Evolutionary conservation across 371 early-diverging fungal species (phyloP), one percentile per base, ranked within the genome.

Genomic region (Mortierella sp.): DNA sequence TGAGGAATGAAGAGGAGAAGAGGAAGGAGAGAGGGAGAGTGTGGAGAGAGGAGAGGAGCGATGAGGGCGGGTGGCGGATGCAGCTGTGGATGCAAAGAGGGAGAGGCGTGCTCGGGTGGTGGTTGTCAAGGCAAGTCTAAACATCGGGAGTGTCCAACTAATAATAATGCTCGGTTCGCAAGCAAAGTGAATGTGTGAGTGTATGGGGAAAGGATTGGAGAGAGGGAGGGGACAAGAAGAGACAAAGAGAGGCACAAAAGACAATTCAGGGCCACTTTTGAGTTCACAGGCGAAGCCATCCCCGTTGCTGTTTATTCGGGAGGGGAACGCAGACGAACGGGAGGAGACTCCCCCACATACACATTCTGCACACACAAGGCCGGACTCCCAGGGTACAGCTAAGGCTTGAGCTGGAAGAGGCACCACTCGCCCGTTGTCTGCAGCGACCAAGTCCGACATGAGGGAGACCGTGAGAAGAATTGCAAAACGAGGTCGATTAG

Each of bases 341-440:
- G 21, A 5, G 19, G 44, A 69, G 6, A 40, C 43, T 40, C 2
- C 43, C 6, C 2, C 43, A 40, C 43, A 40, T n/a, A 40, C 6
- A 40, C 43, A 40, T 40, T 40, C 43, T 6, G 43, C 43, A 40
- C 48, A 48, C 48, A 48, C 48, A 48, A 48, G 14, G 48, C 48
- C 5, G 48, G 48, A 13, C 13, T 48, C 9, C 48, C 50, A 50
- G 16, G 5, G 40, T 40, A 19, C 21, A 40, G 67, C 24, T 40
- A 76, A 5, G 2, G 43, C 28, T 70, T 57, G 55, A 77, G 67
- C 50, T 74, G 57, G 71, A 83, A 83, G 1, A 83, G 14, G 21
- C 75, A 75, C 84, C 84, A 84, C 24, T 77, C 84, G 14, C 84
- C 84, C 14, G 74, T 75, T 80, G 70, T 78, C 84, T 84, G 67